Conservation (phyloP, 148 eudicot genomes). For the Amaranthus hypochondriacus region DNA sequence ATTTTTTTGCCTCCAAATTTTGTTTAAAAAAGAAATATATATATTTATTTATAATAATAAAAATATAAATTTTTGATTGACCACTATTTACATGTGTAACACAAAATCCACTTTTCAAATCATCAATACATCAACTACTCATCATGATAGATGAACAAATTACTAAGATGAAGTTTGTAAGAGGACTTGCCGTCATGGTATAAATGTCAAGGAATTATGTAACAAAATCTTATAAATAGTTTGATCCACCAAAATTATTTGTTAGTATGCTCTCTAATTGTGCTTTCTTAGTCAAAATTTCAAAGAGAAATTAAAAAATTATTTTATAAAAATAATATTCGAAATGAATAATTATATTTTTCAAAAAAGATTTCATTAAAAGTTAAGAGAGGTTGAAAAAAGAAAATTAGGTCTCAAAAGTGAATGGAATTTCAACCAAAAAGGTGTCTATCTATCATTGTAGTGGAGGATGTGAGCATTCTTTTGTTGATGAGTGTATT, state of each 20-base stretch:
- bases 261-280: neutral
- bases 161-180: neutral
- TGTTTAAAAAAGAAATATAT: too few species aligned
- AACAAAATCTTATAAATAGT: slow-evolving; percentile 27
- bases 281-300: slow-evolving; percentile 1
- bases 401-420: slow-evolving; percentile 5
- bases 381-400: neutral
- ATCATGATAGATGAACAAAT: too few species aligned
- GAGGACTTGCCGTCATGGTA: slow-evolving; percentile 2
- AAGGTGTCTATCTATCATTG: slow-evolving; percentile 10
- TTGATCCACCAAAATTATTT: slow-evolving; percentile 11
- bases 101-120: too few species aligned
- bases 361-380: neutral
- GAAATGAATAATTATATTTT: neutral
- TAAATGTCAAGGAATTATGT: slow-evolving; percentile 28
- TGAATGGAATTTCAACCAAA: slow-evolving; percentile 11
- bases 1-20: too few species aligned
- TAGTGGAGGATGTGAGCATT: slow-evolving; percentile 1
- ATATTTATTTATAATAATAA: too few species aligned
- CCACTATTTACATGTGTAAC: too few species aligned
- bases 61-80: too few species aligned
- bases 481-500: neutral
- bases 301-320: neutral
- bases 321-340: neutral
- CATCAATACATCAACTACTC: too few species aligned